Evolutionary conservation across 2,329 filamentous ascomycete species (phyloP), one percentile per base, ranked within the genome.

Genomic region (Cladorrhinum sp.): DNA sequence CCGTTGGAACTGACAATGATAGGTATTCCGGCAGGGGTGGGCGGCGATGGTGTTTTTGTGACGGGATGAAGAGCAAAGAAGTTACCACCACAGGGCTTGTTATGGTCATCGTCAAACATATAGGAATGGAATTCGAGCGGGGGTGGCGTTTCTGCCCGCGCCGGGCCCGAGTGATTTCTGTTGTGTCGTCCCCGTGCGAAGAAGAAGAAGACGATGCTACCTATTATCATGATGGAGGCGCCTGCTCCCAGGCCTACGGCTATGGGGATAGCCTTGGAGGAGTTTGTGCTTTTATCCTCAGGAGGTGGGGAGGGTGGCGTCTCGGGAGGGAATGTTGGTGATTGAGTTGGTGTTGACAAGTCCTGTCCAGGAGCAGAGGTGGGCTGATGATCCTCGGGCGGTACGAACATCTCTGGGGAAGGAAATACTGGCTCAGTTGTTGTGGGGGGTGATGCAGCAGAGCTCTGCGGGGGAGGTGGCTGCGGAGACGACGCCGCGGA

Each of bases 111-210:
- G n/a, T n/a, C n/a, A n/a, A n/a, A n/a, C n/a, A n/a, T n/a, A n/a
- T n/a, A n/a, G n/a, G n/a, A n/a, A 28, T 28, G 4, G 26, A 60
- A 58, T 39, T 63, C 62, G 10, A 62, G 58, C 14, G 62, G 61
- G 6, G 66, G 65, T 4, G 66, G 65, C 1, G 58, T 62, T 54
- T 64, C 64, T 20, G 67, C 64, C 14, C 64, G 46, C 10, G 56
- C 59, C 1, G 62, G 61, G 3, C 33, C 33, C 8, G 33, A 10
- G 12, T 5, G 12, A 3, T 55, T 49, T 39, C 60, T 42, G 8
- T 60, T 56, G 12, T 58, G 59, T 12, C 61, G 56, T 57, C 62
- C 66, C 2, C 64, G 64, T 12, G 64, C 39, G 33, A 64, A 68
- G 23, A 67, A 58, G 60, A 64, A 63, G 24, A 52, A 30, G 10